Conservation (phyloP, 345 rosid species). For the Conringia planisiliqua region DNA sequence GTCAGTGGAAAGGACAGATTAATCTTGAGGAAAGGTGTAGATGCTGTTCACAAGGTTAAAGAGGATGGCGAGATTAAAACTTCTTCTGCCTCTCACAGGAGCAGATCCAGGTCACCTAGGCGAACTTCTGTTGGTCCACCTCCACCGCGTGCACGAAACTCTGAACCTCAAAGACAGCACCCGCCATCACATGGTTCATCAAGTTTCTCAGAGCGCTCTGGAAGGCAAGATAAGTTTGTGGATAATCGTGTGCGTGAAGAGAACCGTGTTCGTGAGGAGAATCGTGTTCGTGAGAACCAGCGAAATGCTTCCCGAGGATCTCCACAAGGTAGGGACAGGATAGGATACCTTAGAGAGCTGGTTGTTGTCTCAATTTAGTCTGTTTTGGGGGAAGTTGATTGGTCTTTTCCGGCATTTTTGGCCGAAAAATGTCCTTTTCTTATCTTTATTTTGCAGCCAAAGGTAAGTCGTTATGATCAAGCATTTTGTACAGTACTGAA, state of each 20-base stretch:
- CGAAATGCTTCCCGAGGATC: slow-evolving; percentile 72
- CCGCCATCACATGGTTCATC: slow-evolving; percentile 51
- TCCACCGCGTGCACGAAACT: slow-evolving; percentile 54
- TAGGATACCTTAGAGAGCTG: slow-evolving; percentile 67
- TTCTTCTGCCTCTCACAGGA: slow-evolving; percentile 57
- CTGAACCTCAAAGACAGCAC: slow-evolving; percentile 61
- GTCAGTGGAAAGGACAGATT: slow-evolving; percentile 96
- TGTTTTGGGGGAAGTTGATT: slow-evolving; percentile 38
- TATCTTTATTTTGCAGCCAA: slow-evolving; percentile 69
- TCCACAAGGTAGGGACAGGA: slow-evolving; percentile 98
- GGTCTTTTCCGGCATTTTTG: slow-evolving; percentile 18
- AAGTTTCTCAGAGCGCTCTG: slow-evolving; percentile 62
- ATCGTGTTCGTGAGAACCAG: slow-evolving; percentile 50
- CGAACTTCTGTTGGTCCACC: slow-evolving; percentile 59
- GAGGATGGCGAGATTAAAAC: slow-evolving; percentile 67
- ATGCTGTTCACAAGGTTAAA: slow-evolving; percentile 87
- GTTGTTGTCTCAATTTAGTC: slow-evolving; percentile 45
- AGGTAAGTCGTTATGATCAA: slow-evolving; percentile 94
- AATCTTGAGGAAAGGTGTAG: slow-evolving; percentile 87
- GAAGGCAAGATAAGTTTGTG: slow-evolving; percentile 64
- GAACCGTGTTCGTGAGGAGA: slow-evolving; percentile 48
- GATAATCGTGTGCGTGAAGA: slow-evolving; percentile 71
- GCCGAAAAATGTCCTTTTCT: slow-evolving; percentile 36
- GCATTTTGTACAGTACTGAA: slow-evolving; percentile 60
- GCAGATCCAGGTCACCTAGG: slow-evolving; percentile 90